Evolutionary conservation across 1,139 yeast species (phyloP).

Genomic region (Nakaseomyces uthaithaninus): DNA sequence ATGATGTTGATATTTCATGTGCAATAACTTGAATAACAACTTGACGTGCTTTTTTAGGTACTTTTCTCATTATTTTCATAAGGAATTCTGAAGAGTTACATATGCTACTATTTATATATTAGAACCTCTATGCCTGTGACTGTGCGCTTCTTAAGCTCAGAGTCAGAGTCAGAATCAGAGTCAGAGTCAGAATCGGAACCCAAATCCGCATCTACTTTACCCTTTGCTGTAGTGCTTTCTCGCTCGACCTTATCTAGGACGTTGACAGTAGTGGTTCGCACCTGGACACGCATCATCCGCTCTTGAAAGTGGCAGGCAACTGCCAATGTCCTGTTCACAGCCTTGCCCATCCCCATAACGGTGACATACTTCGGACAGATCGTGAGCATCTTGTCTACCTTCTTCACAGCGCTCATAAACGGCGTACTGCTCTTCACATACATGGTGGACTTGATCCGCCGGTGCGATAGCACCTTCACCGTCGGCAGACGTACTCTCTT

Average conservation of each 20-base stretch:
- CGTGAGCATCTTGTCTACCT: constrained; percentile 43
- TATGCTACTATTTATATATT: constrained; percentile 25
- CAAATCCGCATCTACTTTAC: constrained; percentile 1
- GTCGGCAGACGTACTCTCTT: constrained; percentile 24
- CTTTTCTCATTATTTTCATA: too few species aligned
- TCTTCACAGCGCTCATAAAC: constrained; percentile 52
- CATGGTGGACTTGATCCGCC: constrained; percentile 39
- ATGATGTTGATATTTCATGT: too few species aligned
- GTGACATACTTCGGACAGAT: constrained; percentile 40
- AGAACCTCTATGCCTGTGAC: constrained; percentile 54
- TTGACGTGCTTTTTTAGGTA: too few species aligned
- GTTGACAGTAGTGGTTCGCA: constrained; percentile 49
- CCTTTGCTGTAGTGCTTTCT: not conserved
- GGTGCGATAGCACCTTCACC: constrained; percentile 23
- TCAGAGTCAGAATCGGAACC: constrained; percentile 7
- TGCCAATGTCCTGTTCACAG: constrained; percentile 47
- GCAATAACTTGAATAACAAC: too few species aligned
- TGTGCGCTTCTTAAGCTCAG: constrained; percentile 41
- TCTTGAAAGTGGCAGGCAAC: constrained; percentile 48
- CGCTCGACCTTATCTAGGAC: constrained; percentile 52
- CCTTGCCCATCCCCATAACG: constrained; percentile 62
- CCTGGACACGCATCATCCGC: constrained; percentile 41
- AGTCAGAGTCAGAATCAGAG: constrained; percentile 32
- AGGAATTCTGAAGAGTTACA: not conserved
- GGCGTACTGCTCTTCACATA: constrained; percentile 55